A percentile compares a stretch with the other conserved stretches of the same genome.
phyloP scores from a whole-genome alignment of 1,139 yeast species.

The Saccharomycopsis crataegensis region DNA sequence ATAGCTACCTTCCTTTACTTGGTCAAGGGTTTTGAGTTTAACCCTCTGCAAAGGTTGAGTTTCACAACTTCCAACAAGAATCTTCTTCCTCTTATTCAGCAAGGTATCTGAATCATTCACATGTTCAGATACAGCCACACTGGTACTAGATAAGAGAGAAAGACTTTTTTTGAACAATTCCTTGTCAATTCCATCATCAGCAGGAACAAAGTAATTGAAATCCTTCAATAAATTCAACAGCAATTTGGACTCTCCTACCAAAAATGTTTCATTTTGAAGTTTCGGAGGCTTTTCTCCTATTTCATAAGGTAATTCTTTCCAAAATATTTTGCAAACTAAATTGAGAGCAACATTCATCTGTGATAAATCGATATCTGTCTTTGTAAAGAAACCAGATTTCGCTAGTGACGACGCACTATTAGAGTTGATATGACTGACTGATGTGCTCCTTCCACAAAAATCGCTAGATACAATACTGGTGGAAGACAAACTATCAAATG shows the following conservation, averaged over 20 bases:
- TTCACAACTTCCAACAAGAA: not conserved
- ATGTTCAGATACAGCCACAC: no score
- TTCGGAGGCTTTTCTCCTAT: not conserved
- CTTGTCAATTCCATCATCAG: not conserved
- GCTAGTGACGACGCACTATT: not conserved
- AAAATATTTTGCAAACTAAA: conserved; percentile 12
- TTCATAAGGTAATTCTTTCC: conserved; percentile 9
- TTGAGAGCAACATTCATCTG: conserved; percentile 7
- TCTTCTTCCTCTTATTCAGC: no score
- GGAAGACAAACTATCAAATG: not conserved
- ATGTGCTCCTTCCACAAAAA: not conserved
- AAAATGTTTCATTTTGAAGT: conserved; percentile 8
- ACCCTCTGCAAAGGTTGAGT: conserved; percentile 6
- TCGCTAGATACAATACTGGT: not conserved
- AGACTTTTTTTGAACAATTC: not conserved
- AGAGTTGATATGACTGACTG: not conserved
- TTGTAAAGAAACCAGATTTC: not conserved
- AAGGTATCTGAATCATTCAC: no score
- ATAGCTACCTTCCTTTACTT: conserved; percentile 14
- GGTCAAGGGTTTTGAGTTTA: conserved; percentile 11
- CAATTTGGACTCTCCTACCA: conserved; percentile 8
- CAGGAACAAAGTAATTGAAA: conserved; percentile 17
- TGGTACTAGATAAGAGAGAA: no score
- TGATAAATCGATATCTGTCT: conserved; percentile 13
- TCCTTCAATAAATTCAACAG: conserved; percentile 12